Conservation (phyloP, 106 monocot species). For the Dactylorhiza incarnata region DNA sequence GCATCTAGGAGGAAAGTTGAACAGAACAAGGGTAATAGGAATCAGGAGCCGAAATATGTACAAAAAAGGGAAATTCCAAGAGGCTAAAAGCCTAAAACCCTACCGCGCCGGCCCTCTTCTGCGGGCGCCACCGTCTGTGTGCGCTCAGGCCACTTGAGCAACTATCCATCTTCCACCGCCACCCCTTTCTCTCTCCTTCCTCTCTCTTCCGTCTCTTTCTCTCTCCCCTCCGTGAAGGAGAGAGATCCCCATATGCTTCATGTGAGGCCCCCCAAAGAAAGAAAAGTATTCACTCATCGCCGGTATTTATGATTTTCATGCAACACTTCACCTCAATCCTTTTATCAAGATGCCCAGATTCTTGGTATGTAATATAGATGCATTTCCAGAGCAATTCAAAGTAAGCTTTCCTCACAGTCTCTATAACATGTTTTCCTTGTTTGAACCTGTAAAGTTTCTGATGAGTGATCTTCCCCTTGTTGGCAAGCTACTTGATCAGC, state of each 20-base stretch:
- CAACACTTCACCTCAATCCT: neutral
- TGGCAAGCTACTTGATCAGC: neutral
- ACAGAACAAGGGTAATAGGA: neutral
- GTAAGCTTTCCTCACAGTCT: neutral
- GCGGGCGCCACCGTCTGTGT: neutral
- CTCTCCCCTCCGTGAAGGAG: neutral
- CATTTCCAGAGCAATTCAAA: neutral
- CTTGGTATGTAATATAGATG: neutral
- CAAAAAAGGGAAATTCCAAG: neutral
- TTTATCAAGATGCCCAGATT: neutral
- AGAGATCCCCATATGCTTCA: constrained; percentile 4
- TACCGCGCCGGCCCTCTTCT: neutral
- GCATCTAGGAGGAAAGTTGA: neutral
- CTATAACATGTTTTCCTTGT: neutral
- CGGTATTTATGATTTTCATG: neutral
- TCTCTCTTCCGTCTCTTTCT: neutral
- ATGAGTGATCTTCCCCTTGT: neutral
- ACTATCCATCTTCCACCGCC: neutral
- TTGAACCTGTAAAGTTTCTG: neutral
- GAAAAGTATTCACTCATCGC: neutral
- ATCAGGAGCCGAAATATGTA: neutral
- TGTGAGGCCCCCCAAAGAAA: constrained; percentile 1
- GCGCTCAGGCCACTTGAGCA: neutral
- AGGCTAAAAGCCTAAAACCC: neutral
- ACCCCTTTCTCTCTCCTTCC: neutral